Evolutionary conservation across 345 rosid genomes (phyloP).

Genomic region (Citrus trifoliata): DNA sequence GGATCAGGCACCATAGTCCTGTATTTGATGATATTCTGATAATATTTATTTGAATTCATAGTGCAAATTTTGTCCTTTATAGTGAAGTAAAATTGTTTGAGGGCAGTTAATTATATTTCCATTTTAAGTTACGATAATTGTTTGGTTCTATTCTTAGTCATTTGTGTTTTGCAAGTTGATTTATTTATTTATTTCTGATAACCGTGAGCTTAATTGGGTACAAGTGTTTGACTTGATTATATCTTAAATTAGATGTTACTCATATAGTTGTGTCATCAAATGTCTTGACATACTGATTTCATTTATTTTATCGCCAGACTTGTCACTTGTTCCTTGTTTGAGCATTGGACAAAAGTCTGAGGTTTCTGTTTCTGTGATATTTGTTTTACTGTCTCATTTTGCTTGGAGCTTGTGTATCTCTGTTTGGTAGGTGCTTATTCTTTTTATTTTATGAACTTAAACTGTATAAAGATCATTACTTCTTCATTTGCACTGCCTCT

Average conservation of each 20-base stretch:
- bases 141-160: neutral
- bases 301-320: neutral
- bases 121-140: neutral
- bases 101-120: neutral
- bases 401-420: neutral
- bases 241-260: neutral
- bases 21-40: neutral
- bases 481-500: neutral
- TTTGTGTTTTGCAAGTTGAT: neutral
- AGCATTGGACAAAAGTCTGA: neutral
- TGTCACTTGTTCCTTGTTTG: neutral
- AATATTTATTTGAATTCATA: neutral
- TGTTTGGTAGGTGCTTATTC: neutral
- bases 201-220: neutral
- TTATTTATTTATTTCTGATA: neutral
- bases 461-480: neutral
- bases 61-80: neutral
- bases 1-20: neutral
- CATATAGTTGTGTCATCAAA: neutral
- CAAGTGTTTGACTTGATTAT: neutral
- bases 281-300: neutral
- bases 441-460: neutral
- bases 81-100: neutral
- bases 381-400: neutral
- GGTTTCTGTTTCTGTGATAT: slow-evolving; percentile 2